A percentile compares a stretch with the other conserved stretches of the same genome.
phyloP scores from a whole-genome alignment of 73 alveolate species.

The Symbiodinium natans region DNA sequence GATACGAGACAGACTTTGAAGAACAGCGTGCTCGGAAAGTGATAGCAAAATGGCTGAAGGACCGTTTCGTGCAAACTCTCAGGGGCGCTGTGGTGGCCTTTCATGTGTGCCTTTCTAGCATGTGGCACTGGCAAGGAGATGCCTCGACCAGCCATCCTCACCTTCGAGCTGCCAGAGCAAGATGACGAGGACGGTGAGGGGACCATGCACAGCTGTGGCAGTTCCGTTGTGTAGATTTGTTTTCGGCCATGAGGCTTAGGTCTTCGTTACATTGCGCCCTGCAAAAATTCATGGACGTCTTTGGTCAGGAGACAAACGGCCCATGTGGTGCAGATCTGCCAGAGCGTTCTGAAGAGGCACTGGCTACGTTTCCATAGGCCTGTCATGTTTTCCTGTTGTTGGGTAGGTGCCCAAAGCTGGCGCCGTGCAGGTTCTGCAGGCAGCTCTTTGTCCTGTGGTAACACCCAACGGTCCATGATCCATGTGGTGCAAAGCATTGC shows the following conservation, averaged over 20 bases:
- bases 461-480: background rate
- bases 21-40: conserved; percentile 52
- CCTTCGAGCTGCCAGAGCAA: conserved; percentile 34
- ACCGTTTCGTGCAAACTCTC: background rate
- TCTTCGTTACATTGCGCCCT: no score
- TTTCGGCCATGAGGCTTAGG: no score
- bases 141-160: conserved; percentile 55
- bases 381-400: no score
- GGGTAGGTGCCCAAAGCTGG: background rate
- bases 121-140: background rate
- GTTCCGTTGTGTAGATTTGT: no score
- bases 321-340: no score
- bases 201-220: no score
- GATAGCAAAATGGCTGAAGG: conserved; percentile 77
- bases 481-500: background rate
- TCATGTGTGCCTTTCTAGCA: background rate
- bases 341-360: background rate
- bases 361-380: no score
- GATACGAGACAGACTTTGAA: conserved; percentile 44
- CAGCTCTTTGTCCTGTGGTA: background rate
- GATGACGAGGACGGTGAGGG: conserved; percentile 4
- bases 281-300: no score
- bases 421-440: conserved; percentile 50
- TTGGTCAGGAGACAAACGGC: no score
- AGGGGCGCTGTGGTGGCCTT: background rate